Base-by-base conservation (phyloP, 768 basidiomycete genomes). In the Podaxis sp. region DNA sequence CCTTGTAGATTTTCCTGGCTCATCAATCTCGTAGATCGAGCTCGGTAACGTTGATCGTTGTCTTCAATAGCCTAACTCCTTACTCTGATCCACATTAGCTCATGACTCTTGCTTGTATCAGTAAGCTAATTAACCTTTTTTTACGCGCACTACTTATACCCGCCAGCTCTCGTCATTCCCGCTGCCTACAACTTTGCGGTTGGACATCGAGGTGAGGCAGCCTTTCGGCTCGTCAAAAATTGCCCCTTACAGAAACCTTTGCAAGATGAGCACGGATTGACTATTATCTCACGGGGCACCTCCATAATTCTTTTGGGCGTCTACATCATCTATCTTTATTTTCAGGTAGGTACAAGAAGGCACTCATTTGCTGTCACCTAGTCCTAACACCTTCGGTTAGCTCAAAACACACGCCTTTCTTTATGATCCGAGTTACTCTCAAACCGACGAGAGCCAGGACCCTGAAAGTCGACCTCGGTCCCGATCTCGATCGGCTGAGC, bases 101-200 rank as follows among this genome's bases (percentile, higher is more conserved):
- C 53, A 90, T 95, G 91, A 93, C 92, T 3, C 78, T 96, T 62
- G 83, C 93, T 2, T 91, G 89, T 72, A 91, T 94, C 73, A 95
- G 89, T 91, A 69, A 63, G 88, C 79, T 49, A 24, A 36, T 56
- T 55, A 28, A 20, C 3, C 17, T 30, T 30, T 13, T 53, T 40
- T 49, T 48, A 37, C 22, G 8, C 17, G 40, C 22, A 46, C 20
- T 51, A 11, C 64, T 62, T 62, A 22, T 22, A 22, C 49, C 40
- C 36, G 22, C 52, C 64, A 80, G 90, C 93, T 44, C 84, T 97
- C 41, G 88, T 96, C 67, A 91, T 96, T 62, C 95, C 95, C 36
- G 95, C 95, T 41, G 95, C 95, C 2, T 96, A 93, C 67, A 80
- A 85, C 66, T 83, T 79, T 68, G 79, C 86, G 15, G 41, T 53